Percentiles rank a stretch among this genome's conserved stretches.
phyloP scores from a whole-genome alignment of 78 protist genomes.

The Cavenderia fasciculata region DNA sequence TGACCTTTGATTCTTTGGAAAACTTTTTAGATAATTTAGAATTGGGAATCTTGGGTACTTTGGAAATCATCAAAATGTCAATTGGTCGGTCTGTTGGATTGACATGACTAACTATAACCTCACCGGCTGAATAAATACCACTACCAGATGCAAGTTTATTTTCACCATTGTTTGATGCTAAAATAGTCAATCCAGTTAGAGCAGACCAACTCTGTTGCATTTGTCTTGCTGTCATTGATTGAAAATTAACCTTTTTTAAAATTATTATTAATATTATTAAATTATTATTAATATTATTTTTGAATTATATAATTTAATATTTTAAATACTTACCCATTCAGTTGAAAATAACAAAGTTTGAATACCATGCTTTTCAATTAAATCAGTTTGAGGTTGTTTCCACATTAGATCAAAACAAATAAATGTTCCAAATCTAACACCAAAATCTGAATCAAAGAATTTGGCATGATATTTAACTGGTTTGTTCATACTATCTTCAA shows the following conservation, averaged over 20 bases:
- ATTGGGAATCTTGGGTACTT: constrained; percentile 24
- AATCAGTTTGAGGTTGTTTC: constrained; percentile 16
- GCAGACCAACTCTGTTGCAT: constrained; percentile 46
- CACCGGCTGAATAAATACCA: constrained; percentile 31
- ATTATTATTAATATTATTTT: no score
- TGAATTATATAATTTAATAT: no score
- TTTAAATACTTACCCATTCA: constrained; percentile 42
- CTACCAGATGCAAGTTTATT: neutral
- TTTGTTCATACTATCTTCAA: neutral
- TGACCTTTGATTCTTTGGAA: no score
- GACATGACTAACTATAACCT: neutral
- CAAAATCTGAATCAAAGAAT: constrained; percentile 3
- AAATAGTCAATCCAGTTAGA: neutral
- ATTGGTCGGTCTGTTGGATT: constrained; percentile 8
- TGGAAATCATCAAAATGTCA: neutral
- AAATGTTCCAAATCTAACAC: constrained; percentile 50
- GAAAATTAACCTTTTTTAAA: neutral
- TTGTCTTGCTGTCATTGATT: neutral
- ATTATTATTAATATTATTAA: no score
- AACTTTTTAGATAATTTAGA: no score
- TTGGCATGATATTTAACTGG: constrained; percentile 8
- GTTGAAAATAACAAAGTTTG: neutral
- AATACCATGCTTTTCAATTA: constrained; percentile 8
- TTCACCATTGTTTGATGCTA: constrained; percentile 27
- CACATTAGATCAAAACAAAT: constrained; percentile 42